Conservation (phyloP, 192 early-diverging fungal species). For the Phycomyces blakesleeanus region DNA sequence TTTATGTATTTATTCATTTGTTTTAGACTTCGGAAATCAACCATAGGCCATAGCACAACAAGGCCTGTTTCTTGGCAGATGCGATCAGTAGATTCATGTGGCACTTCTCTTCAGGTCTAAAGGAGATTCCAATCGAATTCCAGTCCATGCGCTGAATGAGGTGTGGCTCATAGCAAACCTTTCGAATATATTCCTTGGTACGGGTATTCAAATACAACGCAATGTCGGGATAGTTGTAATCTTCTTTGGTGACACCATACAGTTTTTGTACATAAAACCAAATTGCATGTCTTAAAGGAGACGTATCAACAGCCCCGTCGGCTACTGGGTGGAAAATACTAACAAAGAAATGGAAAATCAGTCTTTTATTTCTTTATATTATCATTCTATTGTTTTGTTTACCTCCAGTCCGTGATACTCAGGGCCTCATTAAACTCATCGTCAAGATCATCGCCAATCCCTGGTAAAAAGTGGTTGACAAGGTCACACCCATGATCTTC, state of each 20-base stretch:
- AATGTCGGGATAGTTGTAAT: constrained; percentile 48
- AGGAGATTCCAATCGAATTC: constrained; percentile 47
- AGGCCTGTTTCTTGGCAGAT: constrained; percentile 53
- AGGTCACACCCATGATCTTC: constrained; percentile 52
- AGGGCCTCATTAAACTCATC: constrained; percentile 47
- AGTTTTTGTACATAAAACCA: constrained; percentile 53
- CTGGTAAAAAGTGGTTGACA: constrained; percentile 45
- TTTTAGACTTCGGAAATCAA: constrained; percentile 4
- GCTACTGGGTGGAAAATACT: constrained; percentile 36
- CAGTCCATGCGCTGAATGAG: constrained; percentile 45
- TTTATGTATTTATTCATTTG: neutral
- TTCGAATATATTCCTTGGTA: constrained; percentile 42
- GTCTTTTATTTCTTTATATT: neutral
- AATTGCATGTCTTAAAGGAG: constrained; percentile 51
- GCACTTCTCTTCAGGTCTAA: constrained; percentile 56
- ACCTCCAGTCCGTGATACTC: constrained; percentile 54
- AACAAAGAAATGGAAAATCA: constrained; percentile 1
- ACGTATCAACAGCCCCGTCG: constrained; percentile 50
- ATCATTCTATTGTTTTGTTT: constrained; percentile 1
- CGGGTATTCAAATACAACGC: constrained; percentile 42
- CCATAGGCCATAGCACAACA: constrained; percentile 50
- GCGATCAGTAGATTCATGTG: constrained; percentile 51
- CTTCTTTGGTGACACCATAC: constrained; percentile 51
- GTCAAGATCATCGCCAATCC: constrained; percentile 47
- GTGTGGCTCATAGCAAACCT: constrained; percentile 41